Evolutionary conservation across 768 basidiomycete genomes (phyloP), one percentile per base, ranked within the genome.

Genomic region (Pholiota conissans): DNA sequence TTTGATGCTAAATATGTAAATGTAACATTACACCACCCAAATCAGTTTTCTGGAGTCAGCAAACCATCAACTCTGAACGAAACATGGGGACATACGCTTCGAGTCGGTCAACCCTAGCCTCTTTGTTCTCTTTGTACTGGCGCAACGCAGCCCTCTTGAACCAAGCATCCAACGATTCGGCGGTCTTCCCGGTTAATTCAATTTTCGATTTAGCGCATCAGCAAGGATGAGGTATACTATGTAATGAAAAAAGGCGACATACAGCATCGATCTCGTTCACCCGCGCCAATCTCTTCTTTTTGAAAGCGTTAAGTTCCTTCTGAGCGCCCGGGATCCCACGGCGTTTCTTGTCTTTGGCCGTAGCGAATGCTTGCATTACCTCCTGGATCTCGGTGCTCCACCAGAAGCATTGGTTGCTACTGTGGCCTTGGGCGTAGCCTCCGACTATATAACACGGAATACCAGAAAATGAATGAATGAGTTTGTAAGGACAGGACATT

Each of bases 351-450:
- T 66, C 57, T 20, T 67, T 56, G 13, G 64, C 58, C 0, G 2
- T 54, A 0, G 30, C 64, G 14, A 69, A 60, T 26, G 52, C 55
- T 11, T 24, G 9, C 3, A 63, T 60, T 52, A 74, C 68, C 2
- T 61, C 42, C 8, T 63, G 42, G 18, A 77, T 65, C 47, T 76
- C 76, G 30, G 30, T n/a, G n/a, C n/a, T 6, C 13, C 7, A 32
- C 30, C 13, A 32, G 30, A 32, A n/a, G n/a, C n/a, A n/a, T n/a
- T n/a, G n/a, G n/a, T n/a, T n/a, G 30, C 30, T 32, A 32, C 7
- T 32, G 13, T 32, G 30, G 6, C 30, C 30, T 6, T 32, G 30
- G 30, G 30, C 30, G 7, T 13, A 32, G 6, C 30, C 30, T 6
- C 34, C 65, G 65, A 49, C 70, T 73, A 57, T n/a, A n/a, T n/a